A percentile compares a stretch with the other conserved stretches of the same genome.
Conservation (phyloP, 768 basidiomycete species). For the Hemileccinum impolitum region DNA sequence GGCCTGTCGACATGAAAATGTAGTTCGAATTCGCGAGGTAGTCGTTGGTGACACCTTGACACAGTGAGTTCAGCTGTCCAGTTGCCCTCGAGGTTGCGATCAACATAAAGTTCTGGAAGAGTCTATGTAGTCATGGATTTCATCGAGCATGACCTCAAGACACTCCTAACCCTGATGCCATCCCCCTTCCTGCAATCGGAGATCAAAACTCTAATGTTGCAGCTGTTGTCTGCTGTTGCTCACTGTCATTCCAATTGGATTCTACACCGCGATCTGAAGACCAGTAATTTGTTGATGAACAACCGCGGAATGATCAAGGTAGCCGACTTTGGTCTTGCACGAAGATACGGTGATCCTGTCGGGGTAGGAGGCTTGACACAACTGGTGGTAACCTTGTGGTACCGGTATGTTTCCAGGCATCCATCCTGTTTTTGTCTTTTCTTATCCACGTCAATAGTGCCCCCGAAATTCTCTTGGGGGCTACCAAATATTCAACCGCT, state of each 20-base stretch:
- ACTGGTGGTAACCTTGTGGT: conserved; percentile 98
- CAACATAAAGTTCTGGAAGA: conserved; percentile 41
- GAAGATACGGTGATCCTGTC: conserved; percentile 94
- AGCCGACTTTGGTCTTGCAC: conserved; percentile 95
- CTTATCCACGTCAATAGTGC: conserved; percentile 49
- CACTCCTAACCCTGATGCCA: conserved; percentile 91
- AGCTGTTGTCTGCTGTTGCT: conserved; percentile 87
- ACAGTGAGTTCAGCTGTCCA: conserved; percentile 67
- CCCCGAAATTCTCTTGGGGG: conserved; percentile 93
- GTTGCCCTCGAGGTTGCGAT: conserved; percentile 4
- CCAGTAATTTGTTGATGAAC: conserved; percentile 97
- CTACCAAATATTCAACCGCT: conserved; percentile 89
- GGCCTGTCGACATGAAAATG: conserved; percentile 91
- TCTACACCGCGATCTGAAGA: conserved; percentile 94
- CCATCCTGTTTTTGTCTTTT: conserved; percentile 9
- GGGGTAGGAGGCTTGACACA: conserved; percentile 98
- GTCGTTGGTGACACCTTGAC: conserved; percentile 98
- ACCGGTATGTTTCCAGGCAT: conserved; percentile 60
- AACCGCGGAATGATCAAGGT: conserved; percentile 98
- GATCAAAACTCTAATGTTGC: conserved; percentile 94
- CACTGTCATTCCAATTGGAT: conserved; percentile 98
- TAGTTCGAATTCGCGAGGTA: conserved; percentile 94
- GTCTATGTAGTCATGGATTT: conserved; percentile 99
- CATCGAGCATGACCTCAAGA: conserved; percentile 98
- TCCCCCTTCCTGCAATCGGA: conserved; percentile 96